Base-by-base conservation (phyloP, 2,329 filamentous ascomycete genomes). In the Diaporthe sp. region DNA sequence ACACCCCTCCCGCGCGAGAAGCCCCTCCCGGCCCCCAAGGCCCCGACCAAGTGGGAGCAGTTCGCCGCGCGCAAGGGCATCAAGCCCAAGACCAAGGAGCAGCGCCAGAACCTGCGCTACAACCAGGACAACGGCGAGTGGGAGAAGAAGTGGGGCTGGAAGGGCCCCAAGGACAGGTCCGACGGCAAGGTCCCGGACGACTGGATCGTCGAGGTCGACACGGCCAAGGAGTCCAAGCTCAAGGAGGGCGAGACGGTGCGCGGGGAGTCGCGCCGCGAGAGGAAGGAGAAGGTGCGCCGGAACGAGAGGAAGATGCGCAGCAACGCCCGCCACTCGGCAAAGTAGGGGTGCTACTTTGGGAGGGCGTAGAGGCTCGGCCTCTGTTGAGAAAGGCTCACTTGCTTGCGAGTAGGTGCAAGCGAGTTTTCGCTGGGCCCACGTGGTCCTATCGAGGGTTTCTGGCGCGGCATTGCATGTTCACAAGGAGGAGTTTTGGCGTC, bases 1-100 rank as follows among this genome's bases (percentile, higher is more conserved):
- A 97, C 94, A 1, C 85, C 88, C 0, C 89, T 98, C 5, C 97
- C 97, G 34, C 94, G 97, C 80, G 96, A 98, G 87, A 98, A 99
- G 86, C 95, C 95, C 13, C 88, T 98, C 12, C 97, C 97, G 1
- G 90, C 92, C 74, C 90, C 92, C 79, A 97, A 96, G 77, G 88
- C 93, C 75, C 93, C 93, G 79, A 98, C 96, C 76, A 98, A 95
- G 85, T 99, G 97, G 97, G 93, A 98, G 88, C 92, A 93, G 82
- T 99, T 99, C 87, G 97, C 97, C 61, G 94, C 92, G 85, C 98
- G 98, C 91, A 98, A 98, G 90, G 97, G 97, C 74, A 98, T 99
- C 86, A 94, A 94, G 87, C 92, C 92, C 85, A 98, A 96, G 90
- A 94, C 91, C 79, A 91, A 94, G 79, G 95, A 97, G 83, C 89